These are phyloP conservation scores for Kazachstania africana DNA, from an alignment of 805 yeast genomes.

Conservation along the genomic window DNA sequence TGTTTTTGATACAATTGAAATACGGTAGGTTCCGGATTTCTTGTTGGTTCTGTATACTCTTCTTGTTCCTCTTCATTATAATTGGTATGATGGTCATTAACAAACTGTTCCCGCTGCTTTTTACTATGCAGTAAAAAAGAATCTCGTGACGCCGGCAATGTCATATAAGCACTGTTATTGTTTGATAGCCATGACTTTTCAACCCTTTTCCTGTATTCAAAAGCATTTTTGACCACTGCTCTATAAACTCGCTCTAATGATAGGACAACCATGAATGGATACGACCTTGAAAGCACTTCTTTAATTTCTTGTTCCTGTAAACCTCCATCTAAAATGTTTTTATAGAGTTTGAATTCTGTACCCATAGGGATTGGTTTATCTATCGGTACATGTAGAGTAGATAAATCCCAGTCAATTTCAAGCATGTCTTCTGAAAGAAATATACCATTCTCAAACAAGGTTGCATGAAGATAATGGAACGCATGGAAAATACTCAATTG, in stretches of 20 bases:
- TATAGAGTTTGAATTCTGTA: slow-evolving; percentile 6
- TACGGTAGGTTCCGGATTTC: no score
- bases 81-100: not conserved
- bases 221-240: slow-evolving; percentile 10
- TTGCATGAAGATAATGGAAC: slow-evolving; percentile 5
- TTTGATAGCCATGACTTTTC: slow-evolving; percentile 5
- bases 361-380: slow-evolving; percentile 4
- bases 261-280: slow-evolving; percentile 3
- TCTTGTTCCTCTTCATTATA: not conserved
- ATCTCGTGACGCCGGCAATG: not conserved
- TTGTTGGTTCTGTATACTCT: not conserved
- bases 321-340: slow-evolving; percentile 6
- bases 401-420: slow-evolving; percentile 8
- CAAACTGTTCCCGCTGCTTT: not conserved
- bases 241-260: slow-evolving; percentile 10
- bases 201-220: slow-evolving; percentile 10
- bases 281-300: slow-evolving; percentile 5
- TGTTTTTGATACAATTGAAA: not conserved
- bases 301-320: slow-evolving; percentile 2
- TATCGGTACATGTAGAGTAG: slow-evolving; percentile 4
- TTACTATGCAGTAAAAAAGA: no score
- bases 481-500: slow-evolving; percentile 3
- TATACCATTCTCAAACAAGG: slow-evolving; percentile 6
- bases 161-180: not conserved
- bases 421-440: slow-evolving; percentile 2